phyloP scores from a whole-genome alignment of 768 basidiomycete species.

The Chiua virens region DNA sequence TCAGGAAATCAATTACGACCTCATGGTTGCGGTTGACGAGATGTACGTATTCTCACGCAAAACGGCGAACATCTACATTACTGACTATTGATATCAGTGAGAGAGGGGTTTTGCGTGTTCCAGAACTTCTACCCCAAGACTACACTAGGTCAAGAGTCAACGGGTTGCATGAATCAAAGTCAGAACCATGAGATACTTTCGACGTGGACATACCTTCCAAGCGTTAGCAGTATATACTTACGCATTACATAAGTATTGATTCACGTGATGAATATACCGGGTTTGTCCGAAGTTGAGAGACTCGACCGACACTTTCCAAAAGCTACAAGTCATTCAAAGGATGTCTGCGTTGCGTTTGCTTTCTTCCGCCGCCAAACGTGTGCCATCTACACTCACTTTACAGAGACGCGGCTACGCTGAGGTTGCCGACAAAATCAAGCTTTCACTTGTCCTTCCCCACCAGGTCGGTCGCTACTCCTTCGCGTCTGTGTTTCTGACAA shows the following conservation, averaged over 20 bases:
- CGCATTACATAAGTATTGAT: too few species aligned
- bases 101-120: slow-evolving; percentile 59
- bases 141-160: slow-evolving; percentile 42
- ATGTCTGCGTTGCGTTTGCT: slow-evolving; percentile 81
- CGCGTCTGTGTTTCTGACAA: slow-evolving; percentile 11
- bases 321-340: slow-evolving; percentile 17
- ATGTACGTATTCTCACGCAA: slow-evolving; percentile 58
- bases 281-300: slow-evolving; percentile 24
- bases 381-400: slow-evolving; percentile 48
- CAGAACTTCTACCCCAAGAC: slow-evolving; percentile 61
- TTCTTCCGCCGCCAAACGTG: slow-evolving; percentile 61
- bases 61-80: neutral
- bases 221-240: too few species aligned
- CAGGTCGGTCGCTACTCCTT: slow-evolving; percentile 57
- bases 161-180: slow-evolving; percentile 24
- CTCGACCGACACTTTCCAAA: neutral
- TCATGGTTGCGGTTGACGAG: slow-evolving; percentile 85
- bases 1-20: slow-evolving; percentile 91
- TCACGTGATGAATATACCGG: slow-evolving; percentile 29
- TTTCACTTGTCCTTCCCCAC: slow-evolving; percentile 93
- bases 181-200: slow-evolving; percentile 17
- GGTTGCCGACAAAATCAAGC: slow-evolving; percentile 84
- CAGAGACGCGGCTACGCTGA: slow-evolving; percentile 90
- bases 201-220: neutral
- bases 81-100: slow-evolving; percentile 45